Conservation (phyloP, 352 stramenopile species). For the Phytophthora pinifolia region DNA sequence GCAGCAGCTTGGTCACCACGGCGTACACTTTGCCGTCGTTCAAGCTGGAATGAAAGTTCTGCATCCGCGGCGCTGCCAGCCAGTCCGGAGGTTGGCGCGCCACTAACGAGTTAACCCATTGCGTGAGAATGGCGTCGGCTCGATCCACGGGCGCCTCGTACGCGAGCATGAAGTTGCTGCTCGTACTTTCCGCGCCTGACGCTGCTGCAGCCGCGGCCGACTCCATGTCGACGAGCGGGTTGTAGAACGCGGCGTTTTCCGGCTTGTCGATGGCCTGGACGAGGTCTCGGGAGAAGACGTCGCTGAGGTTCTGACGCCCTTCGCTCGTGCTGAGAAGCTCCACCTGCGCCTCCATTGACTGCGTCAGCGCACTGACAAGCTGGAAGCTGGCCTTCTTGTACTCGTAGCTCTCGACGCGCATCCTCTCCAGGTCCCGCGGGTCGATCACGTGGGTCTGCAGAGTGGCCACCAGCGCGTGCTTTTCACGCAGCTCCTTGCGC, state of each 20-base stretch:
- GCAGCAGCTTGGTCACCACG: slow-evolving; percentile 62
- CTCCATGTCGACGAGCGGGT: slow-evolving; percentile 56
- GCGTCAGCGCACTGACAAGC: slow-evolving; percentile 42
- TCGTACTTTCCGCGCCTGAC: slow-evolving; percentile 1
- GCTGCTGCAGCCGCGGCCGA: slow-evolving; percentile 5
- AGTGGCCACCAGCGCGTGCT: slow-evolving; percentile 25
- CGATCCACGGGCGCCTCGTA: slow-evolving; percentile 63
- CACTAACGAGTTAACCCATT: slow-evolving; percentile 73
- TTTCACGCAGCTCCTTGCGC: slow-evolving; percentile 46
- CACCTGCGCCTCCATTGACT: slow-evolving; percentile 58
- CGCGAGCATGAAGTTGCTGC: slow-evolving; percentile 24
- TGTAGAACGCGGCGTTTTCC: slow-evolving; percentile 65
- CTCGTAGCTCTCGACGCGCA: slow-evolving; percentile 56
- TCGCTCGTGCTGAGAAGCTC: slow-evolving; percentile 64
- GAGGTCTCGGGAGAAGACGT: slow-evolving; percentile 66
- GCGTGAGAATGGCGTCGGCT: slow-evolving; percentile 68
- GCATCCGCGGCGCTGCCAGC: slow-evolving; percentile 46
- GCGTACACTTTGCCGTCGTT: slow-evolving; percentile 56
- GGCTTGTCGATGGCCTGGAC: slow-evolving; percentile 62
- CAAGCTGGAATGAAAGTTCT: slow-evolving; percentile 72
- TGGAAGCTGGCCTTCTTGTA: slow-evolving; percentile 78
- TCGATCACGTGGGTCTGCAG: slow-evolving; percentile 58
- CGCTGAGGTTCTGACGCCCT: slow-evolving; percentile 58
- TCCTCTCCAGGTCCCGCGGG: slow-evolving; percentile 51
- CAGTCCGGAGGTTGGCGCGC: slow-evolving; percentile 50